These are phyloP conservation scores for Yamadazyma nakazawae DNA, from an alignment of 805 yeast genomes.

Conservation along the genomic window DNA sequence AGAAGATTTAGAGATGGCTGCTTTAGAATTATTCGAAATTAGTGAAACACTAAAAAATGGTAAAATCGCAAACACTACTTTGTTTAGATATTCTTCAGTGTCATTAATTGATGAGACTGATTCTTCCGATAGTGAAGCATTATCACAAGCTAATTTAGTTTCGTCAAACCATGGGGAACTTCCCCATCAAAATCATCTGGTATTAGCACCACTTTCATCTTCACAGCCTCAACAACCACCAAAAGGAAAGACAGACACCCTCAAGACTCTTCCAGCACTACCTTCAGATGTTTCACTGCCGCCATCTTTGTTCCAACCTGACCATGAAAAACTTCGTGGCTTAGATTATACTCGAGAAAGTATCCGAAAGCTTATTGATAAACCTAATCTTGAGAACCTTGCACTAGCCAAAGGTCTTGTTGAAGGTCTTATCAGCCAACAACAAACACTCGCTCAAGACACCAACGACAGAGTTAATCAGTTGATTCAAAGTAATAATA, in stretches of 20 bases:
- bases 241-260: background rate
- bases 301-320: background rate
- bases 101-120: conserved; percentile 1
- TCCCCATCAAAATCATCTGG: background rate
- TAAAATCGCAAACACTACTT: conserved; percentile 15
- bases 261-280: background rate
- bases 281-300: background rate
- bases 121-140: background rate
- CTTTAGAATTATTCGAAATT: conserved; percentile 27
- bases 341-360: background rate
- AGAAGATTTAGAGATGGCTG: conserved; percentile 27
- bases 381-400: background rate
- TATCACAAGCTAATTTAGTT: background rate
- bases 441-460: background rate
- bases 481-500: background rate
- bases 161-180: background rate
- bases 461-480: background rate
- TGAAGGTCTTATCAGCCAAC: background rate
- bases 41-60: conserved; percentile 30
- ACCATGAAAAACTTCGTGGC: background rate
- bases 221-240: background rate
- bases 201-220: background rate
- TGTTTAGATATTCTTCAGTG: conserved; percentile 4
- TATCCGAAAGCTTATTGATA: background rate
- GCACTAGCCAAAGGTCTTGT: background rate